Percentiles rank a stretch among this genome's conserved stretches.
phyloP scores from a whole-genome alignment of 139 green algal species.

The Coelastrella sp. region DNA sequence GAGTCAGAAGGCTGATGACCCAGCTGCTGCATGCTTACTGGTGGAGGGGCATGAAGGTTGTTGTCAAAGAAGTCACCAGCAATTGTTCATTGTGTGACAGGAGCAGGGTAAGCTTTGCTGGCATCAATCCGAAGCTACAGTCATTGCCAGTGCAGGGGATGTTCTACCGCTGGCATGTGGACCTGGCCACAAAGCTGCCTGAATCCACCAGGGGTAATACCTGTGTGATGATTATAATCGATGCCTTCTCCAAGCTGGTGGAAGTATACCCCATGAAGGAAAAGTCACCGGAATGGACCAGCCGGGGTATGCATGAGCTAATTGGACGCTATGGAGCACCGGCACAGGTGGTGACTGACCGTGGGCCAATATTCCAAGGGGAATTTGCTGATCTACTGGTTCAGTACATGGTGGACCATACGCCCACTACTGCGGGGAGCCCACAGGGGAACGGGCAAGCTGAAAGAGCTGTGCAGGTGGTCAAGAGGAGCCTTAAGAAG shows the following conservation, averaged over 20 bases:
- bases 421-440: background rate
- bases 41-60: conserved; percentile 24
- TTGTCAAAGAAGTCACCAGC: background rate
- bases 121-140: background rate
- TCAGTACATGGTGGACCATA: background rate
- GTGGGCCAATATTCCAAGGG: conserved; percentile 47
- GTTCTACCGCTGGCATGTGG: conserved; percentile 47
- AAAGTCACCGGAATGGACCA: conserved; percentile 12
- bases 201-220: conserved; percentile 3
- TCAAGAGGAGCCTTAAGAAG: conserved; percentile 53
- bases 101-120: background rate
- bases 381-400: conserved; percentile 49
- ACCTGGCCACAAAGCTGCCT: conserved; percentile 21
- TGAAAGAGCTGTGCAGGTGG: conserved; percentile 44
- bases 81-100: conserved; percentile 4
- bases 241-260: conserved; percentile 51
- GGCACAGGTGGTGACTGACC: conserved; percentile 56
- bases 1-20: background rate
- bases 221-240: conserved; percentile 52
- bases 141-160: conserved; percentile 34
- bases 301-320: conserved; percentile 45
- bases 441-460: conserved; percentile 52
- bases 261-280: conserved; percentile 37
- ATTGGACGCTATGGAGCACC: background rate
- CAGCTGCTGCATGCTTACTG: conserved; percentile 6